Evolutionary conservation across 495 filamentous ascomycete species (phyloP), one percentile per base, ranked within the genome.

Genomic region (Lichenothelia convexa): DNA sequence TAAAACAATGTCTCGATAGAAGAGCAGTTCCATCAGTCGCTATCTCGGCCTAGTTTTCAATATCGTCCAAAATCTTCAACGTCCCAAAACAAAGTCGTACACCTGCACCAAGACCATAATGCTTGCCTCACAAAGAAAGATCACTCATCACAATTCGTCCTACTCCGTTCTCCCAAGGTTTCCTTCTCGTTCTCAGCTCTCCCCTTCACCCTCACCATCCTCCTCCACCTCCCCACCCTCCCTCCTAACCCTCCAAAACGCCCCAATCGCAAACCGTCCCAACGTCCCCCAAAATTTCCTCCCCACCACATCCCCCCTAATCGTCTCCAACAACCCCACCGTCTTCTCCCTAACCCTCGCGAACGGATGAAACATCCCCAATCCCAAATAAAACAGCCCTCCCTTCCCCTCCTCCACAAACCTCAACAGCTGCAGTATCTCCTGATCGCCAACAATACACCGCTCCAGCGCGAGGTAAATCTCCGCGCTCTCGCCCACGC

Each of bases 321-420:
- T 79, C 11, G 85, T 65, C 42, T 85, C 84, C 17, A 99, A 56
- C 24, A 95, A 62, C 23, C 80, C 78, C 12, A 80, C 82, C 3
- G 78, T 77, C 26, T 71, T 72, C 45, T 80, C 59, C 27, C 89
- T 68, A 18, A 92, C 85, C 38, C 78, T 79, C 21, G 62, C 63
- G 38, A 81, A 68, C 24, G 81, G 81, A 61, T 99, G 89, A 51
- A 94, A 93, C n/a, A 99, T 64, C 3, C 89, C 89, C 39, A 95
- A 70, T 26, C 75, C 77, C 21, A 99, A 56, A 45, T 93, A 93
- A 57, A 95, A 95, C 16, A 99, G 64, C 1, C 89, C 89, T 0
- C 78, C 80, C 43, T 87, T 79, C 30, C 71, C 79, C 60, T 92
- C 84, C 5, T 85, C 84, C 3, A 85, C 74, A 18, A 86, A 78